Conservation (phyloP, 139 green algal genomes). For the Microglena sp. region DNA sequence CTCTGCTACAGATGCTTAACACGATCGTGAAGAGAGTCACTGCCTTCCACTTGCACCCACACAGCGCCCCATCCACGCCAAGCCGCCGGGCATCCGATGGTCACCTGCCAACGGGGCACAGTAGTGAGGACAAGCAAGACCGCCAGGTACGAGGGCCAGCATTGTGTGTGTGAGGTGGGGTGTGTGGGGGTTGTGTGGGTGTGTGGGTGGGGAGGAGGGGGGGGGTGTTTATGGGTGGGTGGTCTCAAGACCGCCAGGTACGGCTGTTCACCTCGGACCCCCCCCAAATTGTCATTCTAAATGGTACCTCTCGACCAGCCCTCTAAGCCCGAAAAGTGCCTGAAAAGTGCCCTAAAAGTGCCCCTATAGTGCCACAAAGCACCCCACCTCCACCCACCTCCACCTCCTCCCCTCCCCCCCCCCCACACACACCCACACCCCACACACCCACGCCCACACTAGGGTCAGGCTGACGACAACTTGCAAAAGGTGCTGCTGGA, state of each 20-base stretch:
- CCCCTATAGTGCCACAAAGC: too few relatives aligned
- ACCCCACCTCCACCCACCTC: too few relatives aligned
- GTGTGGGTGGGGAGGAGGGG: not conserved
- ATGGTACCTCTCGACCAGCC: too few relatives aligned
- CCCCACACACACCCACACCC: too few relatives aligned
- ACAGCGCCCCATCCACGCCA: not conserved
- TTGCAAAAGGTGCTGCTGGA: not conserved
- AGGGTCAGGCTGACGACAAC: not conserved
- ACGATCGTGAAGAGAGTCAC: constrained; percentile 73
- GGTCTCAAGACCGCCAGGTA: too few relatives aligned
- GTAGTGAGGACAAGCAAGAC: not conserved
- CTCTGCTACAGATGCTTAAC: constrained; percentile 84
- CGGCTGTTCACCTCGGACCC: too few relatives aligned
- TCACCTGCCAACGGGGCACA: not conserved
- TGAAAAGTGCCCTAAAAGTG: too few relatives aligned
- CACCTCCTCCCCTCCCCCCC: too few relatives aligned
- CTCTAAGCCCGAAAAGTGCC: too few relatives aligned
- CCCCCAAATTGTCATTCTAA: too few relatives aligned
- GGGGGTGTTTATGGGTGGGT: not conserved
- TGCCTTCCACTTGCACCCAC: constrained; percentile 24
- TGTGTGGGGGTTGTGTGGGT: not conserved
- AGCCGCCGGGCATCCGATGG: not conserved
- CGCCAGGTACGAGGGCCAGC: not conserved
- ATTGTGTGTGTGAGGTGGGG: not conserved
- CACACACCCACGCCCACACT: too few relatives aligned